phyloP scores from a whole-genome alignment of 495 filamentous ascomycete species.

The Daldinia concentrica region DNA sequence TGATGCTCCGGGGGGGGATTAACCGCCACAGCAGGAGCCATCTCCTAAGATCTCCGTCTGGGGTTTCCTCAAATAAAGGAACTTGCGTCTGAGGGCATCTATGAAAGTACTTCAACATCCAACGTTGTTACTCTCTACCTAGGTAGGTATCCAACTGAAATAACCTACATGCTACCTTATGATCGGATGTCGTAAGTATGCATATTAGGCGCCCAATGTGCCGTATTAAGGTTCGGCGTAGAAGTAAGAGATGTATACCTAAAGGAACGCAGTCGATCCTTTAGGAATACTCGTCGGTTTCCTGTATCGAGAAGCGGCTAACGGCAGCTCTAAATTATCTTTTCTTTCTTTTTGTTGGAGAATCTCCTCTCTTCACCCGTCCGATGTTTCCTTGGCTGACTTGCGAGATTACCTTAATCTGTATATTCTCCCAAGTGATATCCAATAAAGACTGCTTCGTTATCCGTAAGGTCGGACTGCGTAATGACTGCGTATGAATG shows the following conservation, averaged over 20 bases:
- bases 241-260: not conserved
- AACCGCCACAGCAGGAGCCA: not conserved
- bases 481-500: constrained; percentile 2
- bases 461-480: not conserved
- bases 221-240: not conserved
- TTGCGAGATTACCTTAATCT: constrained; percentile 6
- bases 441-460: not conserved
- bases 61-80: not conserved
- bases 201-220: not conserved
- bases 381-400: not conserved
- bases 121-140: not conserved
- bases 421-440: not conserved
- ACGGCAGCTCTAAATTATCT: constrained; percentile 12
- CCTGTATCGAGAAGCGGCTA: constrained; percentile 6
- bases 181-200: not conserved
- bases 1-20: not conserved
- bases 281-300: not conserved
- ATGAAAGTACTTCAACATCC: not conserved
- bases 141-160: not conserved
- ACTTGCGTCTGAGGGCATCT: not conserved
- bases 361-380: not conserved
- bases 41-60: not conserved
- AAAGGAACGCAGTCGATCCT: constrained; percentile 1
- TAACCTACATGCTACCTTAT: not conserved
- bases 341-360: constrained; percentile 11